phyloP scores from a whole-genome alignment of 225 moss, liverwort and hornwort genomes.

The Sphagnum contortum region DNA sequence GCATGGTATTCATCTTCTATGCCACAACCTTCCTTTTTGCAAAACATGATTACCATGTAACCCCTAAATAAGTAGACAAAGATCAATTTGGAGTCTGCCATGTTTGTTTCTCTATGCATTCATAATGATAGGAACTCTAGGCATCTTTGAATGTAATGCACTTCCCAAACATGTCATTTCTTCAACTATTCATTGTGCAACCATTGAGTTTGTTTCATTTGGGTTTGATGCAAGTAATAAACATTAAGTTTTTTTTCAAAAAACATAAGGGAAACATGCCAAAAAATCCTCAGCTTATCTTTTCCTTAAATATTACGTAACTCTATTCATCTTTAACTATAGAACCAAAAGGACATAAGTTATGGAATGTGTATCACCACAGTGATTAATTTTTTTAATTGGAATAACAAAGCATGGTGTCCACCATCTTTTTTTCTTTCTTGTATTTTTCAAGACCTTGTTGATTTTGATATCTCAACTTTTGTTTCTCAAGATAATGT shows the following conservation, averaged over 20 bases:
- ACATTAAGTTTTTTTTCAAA: conserved; percentile 12
- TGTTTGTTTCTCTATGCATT: conserved; percentile 78
- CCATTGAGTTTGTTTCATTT: conserved; percentile 23
- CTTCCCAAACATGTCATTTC: conserved; percentile 66
- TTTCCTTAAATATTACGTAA: background rate
- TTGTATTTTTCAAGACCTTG: conserved; percentile 16
- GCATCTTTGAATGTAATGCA: conserved; percentile 43
- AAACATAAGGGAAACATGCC: conserved; percentile 7
- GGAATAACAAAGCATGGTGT: conserved; percentile 46
- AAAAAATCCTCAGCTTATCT: no score
- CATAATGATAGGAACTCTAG: conserved; percentile 55
- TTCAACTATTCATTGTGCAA: conserved; percentile 48
- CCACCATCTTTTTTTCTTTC: conserved; percentile 48
- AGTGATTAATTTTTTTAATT: conserved; percentile 39
- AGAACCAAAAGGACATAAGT: conserved; percentile 1
- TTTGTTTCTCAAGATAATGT: no score
- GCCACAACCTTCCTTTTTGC: no score
- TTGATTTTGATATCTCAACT: no score
- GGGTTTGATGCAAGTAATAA: background rate
- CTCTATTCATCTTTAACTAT: conserved; percentile 12
- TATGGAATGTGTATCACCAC: conserved; percentile 6
- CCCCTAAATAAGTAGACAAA: conserved; percentile 41
- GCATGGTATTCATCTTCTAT: no score
- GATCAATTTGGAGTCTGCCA: conserved; percentile 69
- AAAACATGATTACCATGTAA: no score